phyloP scores from a whole-genome alignment of 345 rosid genomes.

The Reutealis trisperma region DNA sequence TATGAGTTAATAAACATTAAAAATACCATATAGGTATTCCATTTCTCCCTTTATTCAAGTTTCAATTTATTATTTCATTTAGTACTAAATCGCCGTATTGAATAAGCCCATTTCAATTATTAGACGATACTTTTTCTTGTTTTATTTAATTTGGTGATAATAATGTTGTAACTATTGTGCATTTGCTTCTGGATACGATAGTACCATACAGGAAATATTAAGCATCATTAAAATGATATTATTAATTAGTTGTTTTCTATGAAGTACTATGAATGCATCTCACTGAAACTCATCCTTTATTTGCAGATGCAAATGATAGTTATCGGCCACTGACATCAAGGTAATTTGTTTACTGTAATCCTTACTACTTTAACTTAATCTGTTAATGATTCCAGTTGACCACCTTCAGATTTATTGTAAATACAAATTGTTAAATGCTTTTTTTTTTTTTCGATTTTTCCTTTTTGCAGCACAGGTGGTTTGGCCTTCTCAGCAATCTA shows the following conservation, averaged over 20 bases:
- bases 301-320: conserved; percentile 56
- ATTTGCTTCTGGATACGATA: neutral
- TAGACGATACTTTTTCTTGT: neutral
- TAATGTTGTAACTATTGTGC: neutral
- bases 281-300: conserved; percentile 16
- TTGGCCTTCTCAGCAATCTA: conserved; percentile 37
- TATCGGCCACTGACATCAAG: conserved; percentile 57
- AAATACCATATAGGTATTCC: neutral
- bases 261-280: conserved; percentile 8
- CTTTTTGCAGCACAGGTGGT: conserved; percentile 56
- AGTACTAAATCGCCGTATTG: neutral
- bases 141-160: neutral
- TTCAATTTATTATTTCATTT: neutral
- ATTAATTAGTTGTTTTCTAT: neutral
- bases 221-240: neutral
- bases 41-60: neutral
- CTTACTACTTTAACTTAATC: neutral
- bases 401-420: neutral
- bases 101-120: neutral
- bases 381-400: neutral
- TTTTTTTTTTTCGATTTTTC: conserved; percentile 4
- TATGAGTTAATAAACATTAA: neutral
- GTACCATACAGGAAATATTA: neutral
- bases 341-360: conserved; percentile 28
- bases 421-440: conserved; percentile 10